These are phyloP conservation scores for Neonectria faginata DNA, from an alignment of 2,329 filamentous ascomycete genomes.

Conservation along the genomic window DNA sequence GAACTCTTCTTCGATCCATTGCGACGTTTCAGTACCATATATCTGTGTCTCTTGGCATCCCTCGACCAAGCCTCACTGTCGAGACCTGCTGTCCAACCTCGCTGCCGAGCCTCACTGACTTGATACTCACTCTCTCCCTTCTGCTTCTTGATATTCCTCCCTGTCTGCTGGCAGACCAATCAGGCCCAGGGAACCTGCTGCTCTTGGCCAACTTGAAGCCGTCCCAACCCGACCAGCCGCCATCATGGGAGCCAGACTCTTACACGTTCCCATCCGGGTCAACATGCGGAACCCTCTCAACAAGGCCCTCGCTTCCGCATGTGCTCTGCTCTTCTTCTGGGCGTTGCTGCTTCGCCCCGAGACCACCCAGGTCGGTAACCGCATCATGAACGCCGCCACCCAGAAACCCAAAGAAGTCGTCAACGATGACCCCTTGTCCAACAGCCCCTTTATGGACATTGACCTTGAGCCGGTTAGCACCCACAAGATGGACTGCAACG, in stretches of 20 bases:
- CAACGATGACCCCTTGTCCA: slow-evolving; percentile 33
- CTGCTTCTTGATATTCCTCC: background rate
- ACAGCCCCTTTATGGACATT: slow-evolving; percentile 27
- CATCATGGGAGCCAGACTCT: slow-evolving; percentile 54
- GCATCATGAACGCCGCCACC: slow-evolving; percentile 51
- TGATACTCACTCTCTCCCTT: background rate
- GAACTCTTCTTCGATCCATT: background rate
- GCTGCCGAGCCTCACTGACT: background rate
- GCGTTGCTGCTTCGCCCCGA: slow-evolving; percentile 56
- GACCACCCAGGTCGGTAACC: slow-evolving; percentile 54
- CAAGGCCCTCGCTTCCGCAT: slow-evolving; percentile 58
- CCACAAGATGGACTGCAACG: slow-evolving; percentile 61
- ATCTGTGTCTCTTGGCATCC: background rate
- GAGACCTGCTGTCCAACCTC: background rate
- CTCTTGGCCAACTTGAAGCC: background rate
- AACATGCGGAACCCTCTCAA: slow-evolving; percentile 63
- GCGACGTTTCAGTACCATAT: background rate
- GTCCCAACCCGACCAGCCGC: background rate
- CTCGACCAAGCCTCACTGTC: background rate
- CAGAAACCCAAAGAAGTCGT: slow-evolving; percentile 45
- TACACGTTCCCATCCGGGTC: slow-evolving; percentile 52
- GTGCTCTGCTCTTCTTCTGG: slow-evolving; percentile 57
- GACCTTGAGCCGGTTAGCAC: slow-evolving; percentile 33
- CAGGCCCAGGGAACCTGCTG: background rate
- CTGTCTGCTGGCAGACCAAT: slow-evolving; percentile 26